phyloP scores from a whole-genome alignment of 352 stramenopile genomes.

The Plasmopara muralis region DNA sequence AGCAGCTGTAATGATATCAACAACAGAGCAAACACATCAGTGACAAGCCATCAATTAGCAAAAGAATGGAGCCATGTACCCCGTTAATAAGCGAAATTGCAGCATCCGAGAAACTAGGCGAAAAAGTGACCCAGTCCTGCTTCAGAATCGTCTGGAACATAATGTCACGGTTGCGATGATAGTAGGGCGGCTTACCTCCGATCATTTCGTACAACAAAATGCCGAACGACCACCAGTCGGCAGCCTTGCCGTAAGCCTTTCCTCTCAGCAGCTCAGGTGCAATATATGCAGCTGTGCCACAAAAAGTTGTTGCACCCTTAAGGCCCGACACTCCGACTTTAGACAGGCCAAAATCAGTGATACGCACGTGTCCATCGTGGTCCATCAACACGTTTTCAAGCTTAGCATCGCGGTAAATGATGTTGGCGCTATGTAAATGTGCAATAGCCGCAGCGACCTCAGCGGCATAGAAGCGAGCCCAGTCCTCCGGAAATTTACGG shows the following conservation, averaged over 20 bases:
- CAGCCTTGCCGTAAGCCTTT: slow-evolving; percentile 85
- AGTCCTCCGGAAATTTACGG: slow-evolving; percentile 86
- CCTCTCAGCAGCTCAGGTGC: slow-evolving; percentile 88
- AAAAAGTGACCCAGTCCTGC: slow-evolving; percentile 93
- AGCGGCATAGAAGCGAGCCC: slow-evolving; percentile 89
- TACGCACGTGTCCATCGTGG: slow-evolving; percentile 90
- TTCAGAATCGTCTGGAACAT: slow-evolving; percentile 91
- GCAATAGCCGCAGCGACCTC: slow-evolving; percentile 90
- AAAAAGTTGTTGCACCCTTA: slow-evolving; percentile 89
- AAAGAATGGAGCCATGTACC: slow-evolving; percentile 41
- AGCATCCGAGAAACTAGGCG: slow-evolving; percentile 86
- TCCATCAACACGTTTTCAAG: slow-evolving; percentile 94
- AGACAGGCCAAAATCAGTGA: slow-evolving; percentile 92
- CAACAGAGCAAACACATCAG: slow-evolving; percentile 14
- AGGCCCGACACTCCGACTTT: slow-evolving; percentile 87
- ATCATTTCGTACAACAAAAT: slow-evolving; percentile 96
- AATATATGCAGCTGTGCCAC: slow-evolving; percentile 91
- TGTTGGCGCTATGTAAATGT: slow-evolving; percentile 91
- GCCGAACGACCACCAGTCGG: slow-evolving; percentile 94
- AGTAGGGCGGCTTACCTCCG: slow-evolving; percentile 86
- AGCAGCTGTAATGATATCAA: slow-evolving; percentile 75
- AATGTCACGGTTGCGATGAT: slow-evolving; percentile 87
- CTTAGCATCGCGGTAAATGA: slow-evolving; percentile 96
- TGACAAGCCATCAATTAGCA: slow-evolving; percentile 1
- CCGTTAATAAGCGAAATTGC: slow-evolving; percentile 90